A percentile compares a stretch with the other conserved stretches of the same genome.
These are phyloP conservation scores for Pseudocercospora musae DNA, from an alignment of 2,329 filamentous ascomycete genomes.

Conservation along the genomic window DNA sequence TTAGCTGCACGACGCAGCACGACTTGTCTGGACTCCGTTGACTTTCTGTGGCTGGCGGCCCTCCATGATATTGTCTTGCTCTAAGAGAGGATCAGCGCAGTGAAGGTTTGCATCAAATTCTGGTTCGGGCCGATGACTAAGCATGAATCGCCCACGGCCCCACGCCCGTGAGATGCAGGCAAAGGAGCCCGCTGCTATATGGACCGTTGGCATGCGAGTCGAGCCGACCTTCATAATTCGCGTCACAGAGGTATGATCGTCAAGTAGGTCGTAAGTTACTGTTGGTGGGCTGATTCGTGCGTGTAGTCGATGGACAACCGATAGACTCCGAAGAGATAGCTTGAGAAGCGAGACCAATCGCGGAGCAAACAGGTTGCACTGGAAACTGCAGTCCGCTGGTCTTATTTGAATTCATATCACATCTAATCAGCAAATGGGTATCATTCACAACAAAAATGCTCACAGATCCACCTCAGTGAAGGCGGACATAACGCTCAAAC, in stretches of 20 bases:
- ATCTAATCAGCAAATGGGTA: constrained; percentile 8
- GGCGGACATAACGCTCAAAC: background rate
- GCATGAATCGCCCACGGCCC: background rate
- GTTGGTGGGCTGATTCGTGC: too few species aligned
- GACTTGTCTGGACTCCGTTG: background rate
- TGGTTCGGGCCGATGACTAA: background rate
- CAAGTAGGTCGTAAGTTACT: too few species aligned
- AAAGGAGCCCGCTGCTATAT: too few species aligned
- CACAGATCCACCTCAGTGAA: background rate
- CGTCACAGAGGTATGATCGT: too few species aligned
- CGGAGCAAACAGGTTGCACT: background rate
- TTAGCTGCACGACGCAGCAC: background rate
- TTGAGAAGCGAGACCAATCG: background rate
- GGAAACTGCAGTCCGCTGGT: background rate
- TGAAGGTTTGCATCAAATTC: background rate
- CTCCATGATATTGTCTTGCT: background rate
- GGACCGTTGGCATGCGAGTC: too few species aligned
- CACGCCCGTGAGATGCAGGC: too few species aligned
- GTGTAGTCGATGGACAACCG: too few species aligned
- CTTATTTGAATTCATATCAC: background rate
- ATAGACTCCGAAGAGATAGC: too few species aligned
- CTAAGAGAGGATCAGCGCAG: background rate
- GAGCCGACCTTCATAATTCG: background rate
- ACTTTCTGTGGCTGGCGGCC: background rate
- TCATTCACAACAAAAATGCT: constrained; percentile 6